Evolutionary conservation across 208 protist species (phyloP), one percentile per base, ranked within the genome.

Genomic region (Crithidia mellificae): DNA sequence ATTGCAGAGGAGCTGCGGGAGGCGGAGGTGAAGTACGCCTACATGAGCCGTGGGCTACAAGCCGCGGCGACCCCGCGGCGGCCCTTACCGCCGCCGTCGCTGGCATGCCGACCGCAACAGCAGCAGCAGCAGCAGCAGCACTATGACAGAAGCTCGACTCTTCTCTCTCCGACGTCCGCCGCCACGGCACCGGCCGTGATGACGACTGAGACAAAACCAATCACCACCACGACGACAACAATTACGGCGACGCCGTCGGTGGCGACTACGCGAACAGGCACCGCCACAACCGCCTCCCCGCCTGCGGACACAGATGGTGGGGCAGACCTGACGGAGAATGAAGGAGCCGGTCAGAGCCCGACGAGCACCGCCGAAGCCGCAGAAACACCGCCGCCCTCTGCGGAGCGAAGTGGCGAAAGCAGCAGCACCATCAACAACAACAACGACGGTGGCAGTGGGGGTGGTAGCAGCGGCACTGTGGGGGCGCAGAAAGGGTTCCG

Each of bases 1-100:
- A 85, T 95, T 56, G 84, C 86, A 20, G 87, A 87, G 62, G 85
- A 91, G 66, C 68, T 95, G 61, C 83, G 85, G 3, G 76, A 88
- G 36, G 81, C 84, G 47, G 87, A 95, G 68, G 22, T 83, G 49
- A 78, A 78, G 49, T 89, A 89, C 65, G 81, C 80, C 7, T 95
- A 95, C 74, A 79, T 93, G 49, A 88, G 75, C 43, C 83, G 75
- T 19, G 82, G 73, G 1, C 81, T 95, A 36, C 56, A 54, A 25
- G 54, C 61, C 19, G n/a, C 11, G 36, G 4, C 59, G 12, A 61
- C 55, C 20, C 50, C 41, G 43, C 54, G 43, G 27, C 39, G 52
- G 29, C 41, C 41, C 8, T n/a, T n/a, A 17, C 41, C 41, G 14
- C 50, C 65, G 38, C 52, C 59, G 0, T 38, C 56, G 53, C 17